Evolutionary conservation across 176 grass and related monocot species (phyloP).

Genomic region (Poa annua): DNA sequence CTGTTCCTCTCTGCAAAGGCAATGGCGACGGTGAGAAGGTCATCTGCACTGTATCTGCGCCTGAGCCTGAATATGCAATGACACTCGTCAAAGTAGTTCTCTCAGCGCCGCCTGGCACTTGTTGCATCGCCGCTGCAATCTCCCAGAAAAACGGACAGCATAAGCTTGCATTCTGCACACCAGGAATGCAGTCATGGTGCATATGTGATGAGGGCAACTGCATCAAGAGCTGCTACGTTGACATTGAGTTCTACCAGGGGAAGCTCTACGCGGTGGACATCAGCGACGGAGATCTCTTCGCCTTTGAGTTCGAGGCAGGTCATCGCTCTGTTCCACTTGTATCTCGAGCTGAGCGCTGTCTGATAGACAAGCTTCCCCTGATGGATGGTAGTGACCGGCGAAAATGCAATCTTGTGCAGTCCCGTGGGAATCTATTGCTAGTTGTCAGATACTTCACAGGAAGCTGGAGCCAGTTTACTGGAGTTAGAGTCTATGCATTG

Average conservation of each 20-base stretch:
- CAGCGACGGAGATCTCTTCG: background rate
- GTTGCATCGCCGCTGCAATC: constrained; percentile 11
- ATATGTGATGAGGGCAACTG: constrained; percentile 16
- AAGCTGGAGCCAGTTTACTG: background rate
- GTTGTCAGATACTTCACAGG: constrained; percentile 21
- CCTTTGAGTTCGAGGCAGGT: constrained; percentile 19
- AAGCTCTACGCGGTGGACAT: constrained; percentile 26
- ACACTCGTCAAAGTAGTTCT: constrained; percentile 11
- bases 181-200: constrained; percentile 9
- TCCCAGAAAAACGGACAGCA: constrained; percentile 1
- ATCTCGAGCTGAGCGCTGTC: background rate
- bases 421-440: constrained; percentile 27
- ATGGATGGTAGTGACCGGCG: background rate
- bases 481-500: constrained; percentile 10
- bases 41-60: background rate
- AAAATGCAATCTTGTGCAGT: constrained; percentile 25
- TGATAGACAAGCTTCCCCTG: background rate
- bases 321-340: background rate
- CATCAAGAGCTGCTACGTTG: constrained; percentile 15
- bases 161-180: constrained; percentile 27
- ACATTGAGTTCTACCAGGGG: constrained; percentile 22
- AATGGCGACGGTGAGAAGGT: constrained; percentile 19
- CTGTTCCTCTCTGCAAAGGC: constrained; percentile 22
- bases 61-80: constrained; percentile 26
- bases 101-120: constrained; percentile 5